Percentiles rank a stretch among this genome's conserved stretches.
Evolutionary conservation across 2,329 filamentous ascomycete species (phyloP).

Genomic region (Cyphellophora europaea): DNA sequence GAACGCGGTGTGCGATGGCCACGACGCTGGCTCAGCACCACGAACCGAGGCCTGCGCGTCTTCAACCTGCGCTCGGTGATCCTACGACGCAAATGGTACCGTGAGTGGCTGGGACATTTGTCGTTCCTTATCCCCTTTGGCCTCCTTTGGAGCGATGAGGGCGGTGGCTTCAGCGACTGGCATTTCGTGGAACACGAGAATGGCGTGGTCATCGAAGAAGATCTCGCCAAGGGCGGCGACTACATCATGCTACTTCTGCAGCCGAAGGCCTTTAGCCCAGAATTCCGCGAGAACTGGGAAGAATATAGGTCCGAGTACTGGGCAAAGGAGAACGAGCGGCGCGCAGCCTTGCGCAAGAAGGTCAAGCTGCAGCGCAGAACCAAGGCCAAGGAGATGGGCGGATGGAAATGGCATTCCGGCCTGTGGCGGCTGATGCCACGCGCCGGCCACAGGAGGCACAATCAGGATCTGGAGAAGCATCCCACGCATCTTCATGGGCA

Average conservation of each 20-base stretch:
- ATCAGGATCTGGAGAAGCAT: slow-evolving; percentile 20
- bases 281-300: slow-evolving; percentile 96
- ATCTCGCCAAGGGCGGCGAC: slow-evolving; percentile 81
- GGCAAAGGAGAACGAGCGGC: slow-evolving; percentile 90
- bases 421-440: slow-evolving; percentile 41
- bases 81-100: slow-evolving; percentile 72
- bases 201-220: slow-evolving; percentile 63
- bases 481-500: slow-evolving; percentile 23
- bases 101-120: slow-evolving; percentile 62
- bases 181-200: slow-evolving; percentile 60
- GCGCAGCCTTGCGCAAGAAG: slow-evolving; percentile 61
- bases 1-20: slow-evolving; percentile 93
- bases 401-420: slow-evolving; percentile 81
- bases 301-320: slow-evolving; percentile 89
- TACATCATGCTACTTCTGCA: slow-evolving; percentile 83
- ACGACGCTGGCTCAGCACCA: slow-evolving; percentile 76
- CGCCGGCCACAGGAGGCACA: slow-evolving; percentile 8
- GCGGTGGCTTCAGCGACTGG: slow-evolving; percentile 55
- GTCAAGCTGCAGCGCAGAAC: slow-evolving; percentile 57
- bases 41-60: slow-evolving; percentile 78
- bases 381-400: slow-evolving; percentile 57
- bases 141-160: slow-evolving; percentile 49
- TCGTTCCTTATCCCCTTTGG: slow-evolving; percentile 68
- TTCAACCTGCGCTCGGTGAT: slow-evolving; percentile 97
- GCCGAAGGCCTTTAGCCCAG: slow-evolving; percentile 88